Conservation (phyloP, 179 eudicot species). For the Beta corolliflora region DNA sequence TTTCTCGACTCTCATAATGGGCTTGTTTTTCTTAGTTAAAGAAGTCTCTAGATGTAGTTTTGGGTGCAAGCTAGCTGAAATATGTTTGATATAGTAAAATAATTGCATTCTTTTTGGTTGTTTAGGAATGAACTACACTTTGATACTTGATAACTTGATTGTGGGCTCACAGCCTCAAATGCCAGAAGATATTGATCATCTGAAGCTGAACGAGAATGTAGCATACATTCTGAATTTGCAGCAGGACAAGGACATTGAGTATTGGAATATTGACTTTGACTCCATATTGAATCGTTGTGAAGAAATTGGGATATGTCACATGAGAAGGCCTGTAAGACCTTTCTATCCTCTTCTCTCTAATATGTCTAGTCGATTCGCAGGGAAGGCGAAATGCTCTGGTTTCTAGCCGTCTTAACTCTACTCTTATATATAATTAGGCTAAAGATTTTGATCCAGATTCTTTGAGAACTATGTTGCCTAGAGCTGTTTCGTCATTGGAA, state of each 20-base stretch:
- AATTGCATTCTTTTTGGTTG: constrained; percentile 25
- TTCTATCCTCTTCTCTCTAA: constrained; percentile 1
- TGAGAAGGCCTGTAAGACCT: constrained; percentile 91
- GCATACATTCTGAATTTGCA: constrained; percentile 82
- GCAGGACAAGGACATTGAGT: constrained; percentile 79
- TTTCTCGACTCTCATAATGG: background rate
- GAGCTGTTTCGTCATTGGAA: constrained; percentile 83
- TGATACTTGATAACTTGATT: constrained; percentile 71
- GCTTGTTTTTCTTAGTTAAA: background rate
- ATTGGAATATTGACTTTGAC: constrained; percentile 79
- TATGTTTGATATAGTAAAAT: background rate
- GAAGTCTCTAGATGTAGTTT: background rate
- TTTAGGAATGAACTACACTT: constrained; percentile 89
- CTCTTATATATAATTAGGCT: constrained; percentile 47
- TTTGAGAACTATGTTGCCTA: constrained; percentile 68
- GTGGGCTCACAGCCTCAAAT: constrained; percentile 99
- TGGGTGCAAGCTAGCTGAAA: background rate
- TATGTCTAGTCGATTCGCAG: background rate
- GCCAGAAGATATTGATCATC: constrained; percentile 85
- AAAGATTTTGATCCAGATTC: constrained; percentile 93
- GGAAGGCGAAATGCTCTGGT: background rate
- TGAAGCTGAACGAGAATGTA: constrained; percentile 70
- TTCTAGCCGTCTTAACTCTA: background rate
- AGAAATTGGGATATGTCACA: constrained; percentile 63
- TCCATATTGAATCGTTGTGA: constrained; percentile 60